phyloP scores from a whole-genome alignment of 306 rosid species.

The Hippophae rhamnoides region DNA sequence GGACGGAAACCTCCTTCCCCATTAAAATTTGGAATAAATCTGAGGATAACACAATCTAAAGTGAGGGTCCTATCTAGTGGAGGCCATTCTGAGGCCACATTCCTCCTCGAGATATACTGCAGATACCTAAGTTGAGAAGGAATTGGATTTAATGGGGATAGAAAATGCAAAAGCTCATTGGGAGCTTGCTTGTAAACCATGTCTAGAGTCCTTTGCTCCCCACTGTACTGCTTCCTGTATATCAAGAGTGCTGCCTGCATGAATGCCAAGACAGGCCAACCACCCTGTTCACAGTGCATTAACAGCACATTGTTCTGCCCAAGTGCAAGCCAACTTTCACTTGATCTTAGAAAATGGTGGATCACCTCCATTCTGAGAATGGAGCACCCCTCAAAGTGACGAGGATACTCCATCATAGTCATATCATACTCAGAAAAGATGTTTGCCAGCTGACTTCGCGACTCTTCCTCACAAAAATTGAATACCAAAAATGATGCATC shows the following conservation, averaged over 20 bases:
- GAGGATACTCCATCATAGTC: slow-evolving; percentile 91
- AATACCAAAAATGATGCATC: slow-evolving; percentile 71
- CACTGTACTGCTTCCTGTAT: slow-evolving; percentile 52
- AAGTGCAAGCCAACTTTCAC: slow-evolving; percentile 89
- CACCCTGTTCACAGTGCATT: slow-evolving; percentile 92
- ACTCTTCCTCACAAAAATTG: slow-evolving; percentile 62
- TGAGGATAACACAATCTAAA: slow-evolving; percentile 77
- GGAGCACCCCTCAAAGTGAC: slow-evolving; percentile 74
- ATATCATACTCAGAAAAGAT: slow-evolving; percentile 63
- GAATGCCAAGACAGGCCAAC: slow-evolving; percentile 90
- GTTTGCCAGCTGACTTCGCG: slow-evolving; percentile 42
- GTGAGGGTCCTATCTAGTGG: slow-evolving; percentile 78
- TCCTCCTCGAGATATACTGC: slow-evolving; percentile 81
- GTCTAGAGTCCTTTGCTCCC: slow-evolving; percentile 85
- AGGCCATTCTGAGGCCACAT: slow-evolving; percentile 86
- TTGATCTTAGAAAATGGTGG: slow-evolving; percentile 78
- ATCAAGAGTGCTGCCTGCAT: slow-evolving; percentile 84
- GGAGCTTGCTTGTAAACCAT: slow-evolving; percentile 91
- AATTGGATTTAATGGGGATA: slow-evolving; percentile 63
- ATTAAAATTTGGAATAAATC: slow-evolving; percentile 64
- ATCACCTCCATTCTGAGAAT: slow-evolving; percentile 74
- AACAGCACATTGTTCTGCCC: slow-evolving; percentile 69
- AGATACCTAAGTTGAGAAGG: slow-evolving; percentile 90
- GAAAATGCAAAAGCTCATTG: slow-evolving; percentile 58
- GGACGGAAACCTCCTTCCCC: slow-evolving; percentile 77